Evolutionary conservation across 2,329 filamentous ascomycete species (phyloP), one percentile per base, ranked within the genome.

Genomic region (Colletotrichum higginsianum): DNA sequence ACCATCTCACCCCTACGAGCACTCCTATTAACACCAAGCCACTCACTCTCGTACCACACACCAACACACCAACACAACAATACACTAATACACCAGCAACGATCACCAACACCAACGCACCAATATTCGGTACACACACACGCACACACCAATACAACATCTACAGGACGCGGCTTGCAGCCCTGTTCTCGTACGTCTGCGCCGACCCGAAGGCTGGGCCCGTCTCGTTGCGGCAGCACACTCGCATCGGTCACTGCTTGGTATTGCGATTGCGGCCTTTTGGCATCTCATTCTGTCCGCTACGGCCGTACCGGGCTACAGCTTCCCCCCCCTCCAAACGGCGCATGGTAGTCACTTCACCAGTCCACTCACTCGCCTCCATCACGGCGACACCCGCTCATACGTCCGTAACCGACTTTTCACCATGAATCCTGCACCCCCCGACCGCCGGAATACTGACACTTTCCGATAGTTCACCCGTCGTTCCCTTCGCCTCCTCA

Each of bases 271-370:
- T 40, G 49, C 38, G 30, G 35, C 26, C 42, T 55, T 18, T 47
- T n/a, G 42, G 13, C 44, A 57, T 35, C 55, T 16, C 23, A 55
- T 35, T 42, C 56, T 57, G 44, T n/a, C 26, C n/a, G 21, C 55
- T 71, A 67, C 68, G 68, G 68, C 68, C 68, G 68, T 67, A 71
- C 18, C 56, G 57, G 67, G 26, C 23, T 40, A 49, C 26, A 38
- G 21, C 38, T 26, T 26, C 5, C 26, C 26, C 26, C 11, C n/a
- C 49, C 35, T 40, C 55, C 26, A 42, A 61, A 42, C 67, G 63
- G 67, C 49, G 47, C 46, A 18, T 30, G 47, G 44, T 46, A 18
- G 16, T 23, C 23, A n/a, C 11, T n/a, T 35, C 30, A 9, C 30
- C 30, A 35, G 30, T 35, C 30, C 30, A 35, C 30, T 35, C 30